These are phyloP conservation scores for Penicillium longicatenatum DNA, from an alignment of 495 filamentous ascomycete genomes.

Conservation along the genomic window DNA sequence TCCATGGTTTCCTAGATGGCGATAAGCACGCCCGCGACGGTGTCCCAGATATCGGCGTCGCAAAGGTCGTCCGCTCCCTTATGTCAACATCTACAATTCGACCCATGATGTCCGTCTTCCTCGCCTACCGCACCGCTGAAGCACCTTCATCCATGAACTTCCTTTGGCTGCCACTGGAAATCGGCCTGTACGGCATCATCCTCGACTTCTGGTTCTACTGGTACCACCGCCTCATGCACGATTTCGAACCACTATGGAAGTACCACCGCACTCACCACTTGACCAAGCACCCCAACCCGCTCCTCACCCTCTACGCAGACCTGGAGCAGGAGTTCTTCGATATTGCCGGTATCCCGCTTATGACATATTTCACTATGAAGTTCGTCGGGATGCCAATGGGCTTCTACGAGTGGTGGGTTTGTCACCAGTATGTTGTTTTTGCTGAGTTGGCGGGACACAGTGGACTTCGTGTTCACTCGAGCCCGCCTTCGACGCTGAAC, in stretches of 20 bases:
- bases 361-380: conserved; percentile 37
- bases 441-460: conserved; percentile 41
- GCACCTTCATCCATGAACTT: conserved; percentile 29
- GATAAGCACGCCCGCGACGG: conserved; percentile 42
- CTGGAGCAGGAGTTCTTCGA: conserved; percentile 43
- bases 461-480: conserved; percentile 35
- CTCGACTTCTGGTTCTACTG: conserved; percentile 49
- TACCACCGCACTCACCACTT: conserved; percentile 46
- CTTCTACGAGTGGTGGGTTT: conserved; percentile 47
- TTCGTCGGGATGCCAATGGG: conserved; percentile 40
- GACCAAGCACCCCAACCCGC: conserved; percentile 42
- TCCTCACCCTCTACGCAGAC: conserved; percentile 39
- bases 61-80: conserved; percentile 32
- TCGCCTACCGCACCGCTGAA: conserved; percentile 29
- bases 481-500: conserved; percentile 32
- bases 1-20: conserved; percentile 39
- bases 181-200: conserved; percentile 38
- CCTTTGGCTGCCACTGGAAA: conserved; percentile 32
- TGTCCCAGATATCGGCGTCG: conserved; percentile 37
- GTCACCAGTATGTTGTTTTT: conserved; percentile 40
- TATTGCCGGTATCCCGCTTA: conserved; percentile 37
- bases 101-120: conserved; percentile 35
- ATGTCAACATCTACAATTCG: conserved; percentile 34
- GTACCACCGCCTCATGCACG: conserved; percentile 43
- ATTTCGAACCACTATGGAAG: conserved; percentile 35